These are phyloP conservation scores for Cucurbita pepo DNA, from an alignment of 306 rosid species.

Conservation along the genomic window DNA sequence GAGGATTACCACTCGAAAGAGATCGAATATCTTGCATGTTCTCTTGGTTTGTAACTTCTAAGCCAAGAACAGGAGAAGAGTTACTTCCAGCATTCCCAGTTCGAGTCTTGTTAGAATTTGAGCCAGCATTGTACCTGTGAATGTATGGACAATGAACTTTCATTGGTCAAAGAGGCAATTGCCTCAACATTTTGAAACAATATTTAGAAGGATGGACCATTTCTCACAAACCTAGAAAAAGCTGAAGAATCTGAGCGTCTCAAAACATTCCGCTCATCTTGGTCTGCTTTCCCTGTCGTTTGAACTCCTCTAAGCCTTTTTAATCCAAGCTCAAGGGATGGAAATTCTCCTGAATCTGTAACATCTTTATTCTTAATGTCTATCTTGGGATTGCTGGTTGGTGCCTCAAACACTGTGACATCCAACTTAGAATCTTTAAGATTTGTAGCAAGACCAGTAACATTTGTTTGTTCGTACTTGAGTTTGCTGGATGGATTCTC, in stretches of 20 bases:
- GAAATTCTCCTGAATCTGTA: conserved; percentile 26
- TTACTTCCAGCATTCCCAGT: conserved; percentile 50
- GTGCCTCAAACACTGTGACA: conserved; percentile 31
- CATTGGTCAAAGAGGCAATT: neutral
- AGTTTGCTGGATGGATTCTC: conserved; percentile 36
- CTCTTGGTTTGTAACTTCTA: conserved; percentile 38
- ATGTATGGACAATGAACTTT: neutral
- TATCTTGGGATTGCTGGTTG: conserved; percentile 20
- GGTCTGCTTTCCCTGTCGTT: conserved; percentile 28
- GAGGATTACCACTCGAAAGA: conserved; percentile 50
- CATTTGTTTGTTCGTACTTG: conserved; percentile 27
- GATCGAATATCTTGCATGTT: conserved; percentile 34
- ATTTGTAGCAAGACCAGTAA: conserved; percentile 29
- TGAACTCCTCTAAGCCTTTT: conserved; percentile 65
- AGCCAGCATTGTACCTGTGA: conserved; percentile 47
- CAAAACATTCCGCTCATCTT: conserved; percentile 53
- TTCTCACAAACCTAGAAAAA: conserved; percentile 51
- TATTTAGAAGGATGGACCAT: neutral
- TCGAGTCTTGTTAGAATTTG: conserved; percentile 47
- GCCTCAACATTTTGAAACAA: neutral
- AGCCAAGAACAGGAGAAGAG: conserved; percentile 33
- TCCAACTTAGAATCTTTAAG: conserved; percentile 30
- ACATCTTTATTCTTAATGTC: conserved; percentile 27
- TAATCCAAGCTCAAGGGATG: conserved; percentile 55
- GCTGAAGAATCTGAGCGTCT: conserved; percentile 72